These are phyloP conservation scores for sweet orange (Citrus sinensis) DNA, from an alignment of 345 rosid species.

Conservation along the genomic window DNA sequence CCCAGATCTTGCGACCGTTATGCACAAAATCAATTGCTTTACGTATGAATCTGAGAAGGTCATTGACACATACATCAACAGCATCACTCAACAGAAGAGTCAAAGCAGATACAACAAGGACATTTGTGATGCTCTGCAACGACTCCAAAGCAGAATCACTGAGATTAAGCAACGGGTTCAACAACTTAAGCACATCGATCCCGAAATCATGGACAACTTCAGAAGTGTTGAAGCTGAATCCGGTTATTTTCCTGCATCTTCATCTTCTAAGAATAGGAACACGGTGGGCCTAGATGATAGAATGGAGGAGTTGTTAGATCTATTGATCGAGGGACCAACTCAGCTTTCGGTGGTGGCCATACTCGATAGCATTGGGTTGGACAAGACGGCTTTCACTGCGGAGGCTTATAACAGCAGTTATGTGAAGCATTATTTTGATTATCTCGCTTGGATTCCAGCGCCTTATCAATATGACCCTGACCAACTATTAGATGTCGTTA, in stretches of 20 bases:
- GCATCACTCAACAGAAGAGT: not conserved
- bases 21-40: not conserved
- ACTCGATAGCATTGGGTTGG: not conserved
- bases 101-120: too few relatives aligned
- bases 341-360: not conserved
- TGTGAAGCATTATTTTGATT: slow-evolving; percentile 4
- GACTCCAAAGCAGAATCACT: not conserved
- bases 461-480: fast-evolving
- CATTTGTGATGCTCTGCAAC: not conserved
- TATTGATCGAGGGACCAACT: not conserved
- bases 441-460: not conserved
- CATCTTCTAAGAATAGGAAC: not conserved
- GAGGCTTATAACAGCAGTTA: not conserved
- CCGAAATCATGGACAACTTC: too few relatives aligned
- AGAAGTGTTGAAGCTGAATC: not conserved
- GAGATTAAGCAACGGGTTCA: not conserved
- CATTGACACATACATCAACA: not conserved
- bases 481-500: not conserved
- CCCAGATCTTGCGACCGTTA: not conserved
- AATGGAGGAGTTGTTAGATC: not conserved
- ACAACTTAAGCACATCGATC: not conserved
- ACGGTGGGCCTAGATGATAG: not conserved
- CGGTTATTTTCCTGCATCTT: not conserved
- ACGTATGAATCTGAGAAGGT: not conserved
- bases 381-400: not conserved